phyloP scores from a whole-genome alignment of 768 basidiomycete species.

The Tylopilus sp. region DNA sequence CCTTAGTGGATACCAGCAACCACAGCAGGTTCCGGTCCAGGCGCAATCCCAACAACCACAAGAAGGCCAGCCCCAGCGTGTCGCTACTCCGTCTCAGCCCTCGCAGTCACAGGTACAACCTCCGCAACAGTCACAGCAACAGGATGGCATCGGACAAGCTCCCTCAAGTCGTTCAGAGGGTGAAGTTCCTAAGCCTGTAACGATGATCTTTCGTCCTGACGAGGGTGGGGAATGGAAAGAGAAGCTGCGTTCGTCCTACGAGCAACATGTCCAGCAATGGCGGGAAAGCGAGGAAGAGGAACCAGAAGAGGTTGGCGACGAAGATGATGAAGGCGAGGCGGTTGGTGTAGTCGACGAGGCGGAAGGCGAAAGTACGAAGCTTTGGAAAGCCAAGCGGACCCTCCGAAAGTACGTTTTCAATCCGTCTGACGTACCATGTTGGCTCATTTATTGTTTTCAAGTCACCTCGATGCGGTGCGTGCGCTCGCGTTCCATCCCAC shows the following conservation, averaged over 20 bases:
- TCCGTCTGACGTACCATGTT: neutral
- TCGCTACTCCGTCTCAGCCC: constrained; percentile 33
- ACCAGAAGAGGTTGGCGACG: constrained; percentile 64
- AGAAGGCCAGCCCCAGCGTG: constrained; percentile 29
- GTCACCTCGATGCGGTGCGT: constrained; percentile 92
- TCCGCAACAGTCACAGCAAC: constrained; percentile 18
- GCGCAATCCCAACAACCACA: constrained; percentile 28
- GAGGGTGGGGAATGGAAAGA: constrained; percentile 86
- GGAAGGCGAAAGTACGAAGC: constrained; percentile 65
- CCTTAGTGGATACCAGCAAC: constrained; percentile 36
- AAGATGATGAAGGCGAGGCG: constrained; percentile 61
- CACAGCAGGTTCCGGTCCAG: constrained; percentile 27
- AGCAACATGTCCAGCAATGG: constrained; percentile 37
- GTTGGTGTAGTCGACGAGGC: constrained; percentile 54
- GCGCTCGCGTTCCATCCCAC: constrained; percentile 87
- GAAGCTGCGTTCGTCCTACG: constrained; percentile 63
- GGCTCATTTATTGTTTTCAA: constrained; percentile 29
- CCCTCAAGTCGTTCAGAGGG: constrained; percentile 13
- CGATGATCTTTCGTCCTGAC: constrained; percentile 85
- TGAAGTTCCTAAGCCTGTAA: constrained; percentile 34
- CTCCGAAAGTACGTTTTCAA: constrained; percentile 73
- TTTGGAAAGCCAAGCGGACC: constrained; percentile 85
- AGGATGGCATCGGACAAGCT: constrained; percentile 14
- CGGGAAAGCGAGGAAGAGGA: constrained; percentile 54
- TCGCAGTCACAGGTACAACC: constrained; percentile 18